Conservation (phyloP, 495 filamentous ascomycete species). For the Aspergillus leporis region DNA sequence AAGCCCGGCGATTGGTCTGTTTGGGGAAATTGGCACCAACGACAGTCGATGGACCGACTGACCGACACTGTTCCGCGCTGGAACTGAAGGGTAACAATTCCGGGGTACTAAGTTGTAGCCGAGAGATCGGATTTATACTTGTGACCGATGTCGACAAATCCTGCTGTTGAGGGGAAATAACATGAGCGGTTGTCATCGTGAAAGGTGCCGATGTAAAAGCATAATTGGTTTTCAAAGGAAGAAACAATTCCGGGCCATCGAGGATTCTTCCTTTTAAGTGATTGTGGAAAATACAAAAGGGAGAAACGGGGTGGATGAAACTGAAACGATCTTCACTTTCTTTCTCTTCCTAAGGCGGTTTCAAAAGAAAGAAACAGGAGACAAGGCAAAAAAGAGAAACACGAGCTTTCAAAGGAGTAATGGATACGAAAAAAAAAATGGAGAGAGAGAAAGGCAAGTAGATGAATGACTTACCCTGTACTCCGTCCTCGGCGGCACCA, state of each 20-base stretch:
- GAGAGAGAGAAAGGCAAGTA: conserved; percentile 2
- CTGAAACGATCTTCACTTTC: background rate
- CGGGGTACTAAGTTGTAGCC: conserved; percentile 21
- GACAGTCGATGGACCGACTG: conserved; percentile 12
- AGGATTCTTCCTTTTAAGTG: background rate
- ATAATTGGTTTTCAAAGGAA: conserved; percentile 18
- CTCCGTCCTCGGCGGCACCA: background rate
- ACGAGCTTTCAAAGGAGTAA: background rate
- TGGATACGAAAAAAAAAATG: background rate
- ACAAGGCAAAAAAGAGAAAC: background rate
- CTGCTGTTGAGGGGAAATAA: conserved; percentile 31
- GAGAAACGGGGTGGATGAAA: background rate
- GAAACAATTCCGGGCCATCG: background rate
- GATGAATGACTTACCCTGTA: background rate
- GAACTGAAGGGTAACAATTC: conserved; percentile 23
- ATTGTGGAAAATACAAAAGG: conserved; percentile 5
- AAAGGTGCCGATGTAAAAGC: conserved; percentile 16
- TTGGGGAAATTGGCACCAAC: conserved; percentile 26
- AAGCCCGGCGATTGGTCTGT: conserved; percentile 30
- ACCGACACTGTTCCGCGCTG: conserved; percentile 29
- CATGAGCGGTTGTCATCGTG: conserved; percentile 40
- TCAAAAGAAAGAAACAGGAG: background rate
- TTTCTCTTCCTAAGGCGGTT: background rate
- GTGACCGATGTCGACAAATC: conserved; percentile 29
- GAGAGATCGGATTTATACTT: conserved; percentile 21